phyloP scores from a whole-genome alignment of 768 basidiomycete species.

The Boletus subcaerulescens region DNA sequence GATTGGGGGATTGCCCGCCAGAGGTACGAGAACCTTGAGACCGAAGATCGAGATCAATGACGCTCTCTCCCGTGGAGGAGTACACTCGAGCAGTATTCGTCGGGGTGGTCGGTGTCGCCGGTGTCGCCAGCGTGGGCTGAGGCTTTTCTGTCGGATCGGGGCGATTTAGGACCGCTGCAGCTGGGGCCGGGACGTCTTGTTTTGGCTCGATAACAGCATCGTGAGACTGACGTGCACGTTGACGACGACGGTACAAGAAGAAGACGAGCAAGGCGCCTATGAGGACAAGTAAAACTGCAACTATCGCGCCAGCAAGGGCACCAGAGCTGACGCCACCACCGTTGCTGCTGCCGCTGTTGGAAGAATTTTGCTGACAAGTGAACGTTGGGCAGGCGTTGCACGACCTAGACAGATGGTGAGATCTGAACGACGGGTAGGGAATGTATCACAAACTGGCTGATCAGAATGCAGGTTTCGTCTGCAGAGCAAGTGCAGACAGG shows the following conservation, averaged over 20 bases:
- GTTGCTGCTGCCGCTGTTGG: constrained; percentile 23
- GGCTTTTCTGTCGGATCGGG: constrained; percentile 79
- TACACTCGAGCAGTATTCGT: constrained; percentile 47
- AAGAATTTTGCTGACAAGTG: constrained; percentile 43
- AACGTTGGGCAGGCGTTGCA: constrained; percentile 55
- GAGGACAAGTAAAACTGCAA: constrained; percentile 62
- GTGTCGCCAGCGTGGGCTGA: constrained; percentile 9
- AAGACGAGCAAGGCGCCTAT: constrained; percentile 48
- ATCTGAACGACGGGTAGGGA: neutral
- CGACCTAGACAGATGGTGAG: constrained; percentile 38
- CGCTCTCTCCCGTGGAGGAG: constrained; percentile 43
- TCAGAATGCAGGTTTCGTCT: constrained; percentile 57
- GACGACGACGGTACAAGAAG: constrained; percentile 63
- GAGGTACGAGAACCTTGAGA: constrained; percentile 35
- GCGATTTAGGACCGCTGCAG: constrained; percentile 73
- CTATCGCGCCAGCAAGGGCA: constrained; percentile 70
- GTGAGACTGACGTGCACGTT: constrained; percentile 38
- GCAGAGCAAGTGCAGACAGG: constrained; percentile 52
- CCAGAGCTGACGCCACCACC: constrained; percentile 56
- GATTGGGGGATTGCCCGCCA: constrained; percentile 42
- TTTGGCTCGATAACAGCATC: constrained; percentile 39
- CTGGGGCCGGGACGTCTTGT: constrained; percentile 66
- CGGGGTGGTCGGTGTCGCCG: constrained; percentile 14
- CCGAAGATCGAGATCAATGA: constrained; percentile 61
- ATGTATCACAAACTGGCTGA: constrained; percentile 47